Base-by-base conservation (phyloP, 2,329 filamentous ascomycete genomes). In the Beauveria sp. region DNA sequence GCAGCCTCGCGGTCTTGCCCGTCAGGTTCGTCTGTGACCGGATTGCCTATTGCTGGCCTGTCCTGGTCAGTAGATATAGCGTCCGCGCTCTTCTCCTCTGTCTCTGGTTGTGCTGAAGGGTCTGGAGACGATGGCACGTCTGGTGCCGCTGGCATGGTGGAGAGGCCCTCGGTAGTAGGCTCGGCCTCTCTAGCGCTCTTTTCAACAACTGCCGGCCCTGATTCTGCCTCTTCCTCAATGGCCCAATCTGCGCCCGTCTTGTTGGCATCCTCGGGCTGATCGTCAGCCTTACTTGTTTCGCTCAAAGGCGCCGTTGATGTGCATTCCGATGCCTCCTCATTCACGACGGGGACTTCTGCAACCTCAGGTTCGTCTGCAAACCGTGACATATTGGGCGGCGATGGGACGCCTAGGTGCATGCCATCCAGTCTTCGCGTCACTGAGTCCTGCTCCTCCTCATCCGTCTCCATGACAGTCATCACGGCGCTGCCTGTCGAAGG, bases 401-500 rank as follows among this genome's bases (percentile, higher is more conserved):
- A 48, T 20, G 77, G 72, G 9, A 73, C 72, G 1, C 79, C 75
- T 48, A 85, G 75, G 38, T 77, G 77, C 71, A 85, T 74, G 34
- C 72, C 71, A 62, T 71, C 77, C 53, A 85, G 67, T 66, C 74
- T 80, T 60, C 75, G 75, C 22, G 78, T 74, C 24, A 82, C 72
- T 26, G 79, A 76, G 2, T 76, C 74, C 20, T 75, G 68, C 20
- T 89, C 85, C 64, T 96, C 92, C 68, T 96, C 91, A 61, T 90
- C 87, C 55, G 91, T 86, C 71, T 96, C 91, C 42, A 91, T 82
- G 16, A 96, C 91, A 0, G 91, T 95, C 1, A 87, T 86, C 22
- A 96, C 89, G 5, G 88, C 83, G 59, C 88, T 91, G 54, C 90
- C 88, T 16, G 89, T 88, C 16, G 90, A 93, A 26, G 90, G 89